phyloP scores from a whole-genome alignment of 169 alveolate genomes.

The Eimeria acervulina region DNA sequence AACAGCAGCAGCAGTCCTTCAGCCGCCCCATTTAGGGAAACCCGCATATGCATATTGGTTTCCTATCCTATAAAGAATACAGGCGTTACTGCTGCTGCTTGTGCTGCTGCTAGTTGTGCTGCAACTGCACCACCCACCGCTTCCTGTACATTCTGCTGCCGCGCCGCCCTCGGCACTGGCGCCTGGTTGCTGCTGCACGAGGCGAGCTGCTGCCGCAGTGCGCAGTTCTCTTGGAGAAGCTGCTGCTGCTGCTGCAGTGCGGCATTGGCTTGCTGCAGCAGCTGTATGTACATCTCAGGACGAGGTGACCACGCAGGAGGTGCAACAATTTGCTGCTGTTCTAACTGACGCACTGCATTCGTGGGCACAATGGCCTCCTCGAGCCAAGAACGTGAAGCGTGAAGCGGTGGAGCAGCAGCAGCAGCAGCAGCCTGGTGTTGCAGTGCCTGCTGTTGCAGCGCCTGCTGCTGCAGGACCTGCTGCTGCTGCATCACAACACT shows the following conservation, averaged over 20 bases:
- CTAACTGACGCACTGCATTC: constrained; percentile 21
- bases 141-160: constrained; percentile 50
- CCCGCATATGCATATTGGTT: neutral
- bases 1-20: neutral
- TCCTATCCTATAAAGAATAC: neutral
- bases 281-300: constrained; percentile 54
- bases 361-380: constrained; percentile 68
- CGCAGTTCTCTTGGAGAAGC: constrained; percentile 57
- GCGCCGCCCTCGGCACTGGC: neutral
- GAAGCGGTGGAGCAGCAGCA: constrained; percentile 27
- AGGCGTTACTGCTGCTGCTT: constrained; percentile 19
- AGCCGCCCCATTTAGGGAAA: neutral
- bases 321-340: constrained; percentile 30
- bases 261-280: constrained; percentile 60
- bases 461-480: constrained; percentile 41
- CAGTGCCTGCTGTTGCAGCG: constrained; percentile 43
- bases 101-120: neutral
- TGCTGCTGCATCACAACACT: constrained; percentile 12
- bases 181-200: constrained; percentile 52
- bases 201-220: constrained; percentile 64
- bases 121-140: constrained; percentile 14
- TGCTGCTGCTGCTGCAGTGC: constrained; percentile 71
- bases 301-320: constrained; percentile 54
- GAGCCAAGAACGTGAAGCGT: neutral
- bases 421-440: neutral